Evolutionary conservation across 306 rosid species (phyloP).

Genomic region (Acacia confusa): DNA sequence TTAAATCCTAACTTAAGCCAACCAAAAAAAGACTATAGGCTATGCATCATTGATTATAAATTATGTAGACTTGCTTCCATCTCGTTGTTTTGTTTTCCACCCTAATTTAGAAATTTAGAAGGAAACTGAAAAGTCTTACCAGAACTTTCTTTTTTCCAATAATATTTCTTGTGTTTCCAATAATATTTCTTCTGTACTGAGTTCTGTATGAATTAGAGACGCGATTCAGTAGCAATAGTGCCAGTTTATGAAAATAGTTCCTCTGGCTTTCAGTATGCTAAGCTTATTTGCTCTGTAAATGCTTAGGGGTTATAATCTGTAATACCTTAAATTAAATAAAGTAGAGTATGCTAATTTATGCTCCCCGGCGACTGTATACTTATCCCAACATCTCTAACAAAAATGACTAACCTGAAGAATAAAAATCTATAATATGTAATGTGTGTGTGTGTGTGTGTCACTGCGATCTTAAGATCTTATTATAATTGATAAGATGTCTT

Average conservation of each 20-base stretch:
- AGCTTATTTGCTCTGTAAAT: background rate
- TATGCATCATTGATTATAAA: background rate
- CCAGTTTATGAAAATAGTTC: background rate
- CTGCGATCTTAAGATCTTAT: background rate
- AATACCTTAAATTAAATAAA: constrained; percentile 1
- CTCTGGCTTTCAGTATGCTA: background rate
- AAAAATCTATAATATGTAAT: background rate
- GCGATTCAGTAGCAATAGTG: background rate
- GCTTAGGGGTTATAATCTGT: background rate
- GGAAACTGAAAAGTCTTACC: background rate
- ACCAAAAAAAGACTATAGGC: background rate
- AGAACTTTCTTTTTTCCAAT: background rate
- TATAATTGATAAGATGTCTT: constrained; percentile 15
- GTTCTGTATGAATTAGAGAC: background rate
- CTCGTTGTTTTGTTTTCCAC: background rate
- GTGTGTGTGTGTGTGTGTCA: too few species aligned
- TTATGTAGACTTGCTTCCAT: background rate
- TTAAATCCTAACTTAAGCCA: background rate
- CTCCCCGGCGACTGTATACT: background rate
- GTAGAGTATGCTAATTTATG: constrained; percentile 7
- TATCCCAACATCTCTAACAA: background rate
- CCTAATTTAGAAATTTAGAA: background rate
- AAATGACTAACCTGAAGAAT: background rate
- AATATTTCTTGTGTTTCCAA: background rate
- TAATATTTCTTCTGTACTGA: background rate